These are phyloP conservation scores for Boletales sp. DNA, from an alignment of 768 basidiomycete genomes.

Conservation along the genomic window DNA sequence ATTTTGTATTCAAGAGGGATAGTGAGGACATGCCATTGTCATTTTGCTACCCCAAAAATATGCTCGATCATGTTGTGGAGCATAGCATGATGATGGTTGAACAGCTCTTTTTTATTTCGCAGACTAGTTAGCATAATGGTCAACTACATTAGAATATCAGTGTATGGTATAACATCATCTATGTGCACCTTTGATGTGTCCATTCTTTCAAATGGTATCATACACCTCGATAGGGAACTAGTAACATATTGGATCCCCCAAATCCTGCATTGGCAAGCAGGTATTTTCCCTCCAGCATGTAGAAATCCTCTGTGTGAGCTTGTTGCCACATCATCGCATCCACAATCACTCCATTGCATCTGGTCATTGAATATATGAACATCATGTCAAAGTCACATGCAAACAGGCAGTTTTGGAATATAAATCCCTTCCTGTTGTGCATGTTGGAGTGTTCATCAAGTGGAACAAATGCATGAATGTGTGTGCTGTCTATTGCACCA, in stretches of 20 bases:
- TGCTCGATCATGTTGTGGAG: neutral
- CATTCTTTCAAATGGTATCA: constrained; percentile 38
- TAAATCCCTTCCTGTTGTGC: constrained; percentile 10
- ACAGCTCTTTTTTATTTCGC: neutral
- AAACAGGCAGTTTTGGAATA: constrained; percentile 21
- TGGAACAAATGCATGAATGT: neutral
- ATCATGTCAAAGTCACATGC: constrained; percentile 13
- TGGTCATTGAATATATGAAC: constrained; percentile 11
- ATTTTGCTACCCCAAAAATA: neutral
- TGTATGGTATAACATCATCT: too few relatives aligned
- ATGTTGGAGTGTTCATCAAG: constrained; percentile 4
- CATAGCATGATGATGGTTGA: neutral
- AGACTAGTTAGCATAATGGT: neutral
- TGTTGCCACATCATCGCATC: constrained; percentile 11
- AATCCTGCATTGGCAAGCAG: constrained; percentile 8
- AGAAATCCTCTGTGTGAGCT: constrained; percentile 2
- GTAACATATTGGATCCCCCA: constrained; percentile 17
- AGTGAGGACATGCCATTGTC: neutral
- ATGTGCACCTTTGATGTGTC: constrained; percentile 1
- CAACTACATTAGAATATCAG: too few relatives aligned
- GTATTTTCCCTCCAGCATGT: neutral
- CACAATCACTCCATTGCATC: constrained; percentile 15
- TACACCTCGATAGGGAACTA: constrained; percentile 37
- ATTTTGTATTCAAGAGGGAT: neutral
- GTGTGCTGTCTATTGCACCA: neutral